Conservation (phyloP, 805 yeast genomes). For the Danielia oregonensis region DNA sequence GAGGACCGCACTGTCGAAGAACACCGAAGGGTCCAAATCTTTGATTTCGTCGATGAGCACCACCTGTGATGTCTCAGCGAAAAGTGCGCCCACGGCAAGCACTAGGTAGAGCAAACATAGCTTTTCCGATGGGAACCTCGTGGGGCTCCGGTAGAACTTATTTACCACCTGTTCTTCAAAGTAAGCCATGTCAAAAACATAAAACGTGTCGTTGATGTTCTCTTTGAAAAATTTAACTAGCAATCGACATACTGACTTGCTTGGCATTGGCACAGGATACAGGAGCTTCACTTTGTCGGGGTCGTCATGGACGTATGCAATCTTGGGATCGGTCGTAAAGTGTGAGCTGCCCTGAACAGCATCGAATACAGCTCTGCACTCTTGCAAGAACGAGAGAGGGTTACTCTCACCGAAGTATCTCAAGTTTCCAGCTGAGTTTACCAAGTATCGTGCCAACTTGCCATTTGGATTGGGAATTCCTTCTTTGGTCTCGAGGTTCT, state of each 20-base stretch:
- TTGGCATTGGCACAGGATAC: conserved; percentile 11
- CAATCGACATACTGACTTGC: conserved; percentile 2
- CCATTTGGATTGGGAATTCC: conserved; percentile 9
- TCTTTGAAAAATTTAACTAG: conserved; percentile 26
- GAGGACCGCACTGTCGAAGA: conserved; percentile 34
- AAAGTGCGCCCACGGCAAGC: conserved; percentile 40
- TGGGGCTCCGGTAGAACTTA: conserved; percentile 28
- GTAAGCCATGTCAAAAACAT: conserved; percentile 34
- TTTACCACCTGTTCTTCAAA: conserved; percentile 25
- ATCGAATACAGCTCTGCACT: conserved; percentile 35
- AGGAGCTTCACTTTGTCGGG: conserved; percentile 22
- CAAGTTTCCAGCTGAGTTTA: conserved; percentile 32
- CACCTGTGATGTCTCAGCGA: conserved; percentile 26
- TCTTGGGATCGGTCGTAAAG: conserved; percentile 37
- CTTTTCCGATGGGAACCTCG: conserved; percentile 19
- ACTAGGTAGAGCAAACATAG: conserved; percentile 36
- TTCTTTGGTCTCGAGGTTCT: conserved; percentile 1
- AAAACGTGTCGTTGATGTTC: conserved; percentile 38
- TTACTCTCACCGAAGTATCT: conserved; percentile 42
- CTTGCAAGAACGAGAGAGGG: conserved; percentile 38
- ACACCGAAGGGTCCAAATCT: conserved; percentile 15
- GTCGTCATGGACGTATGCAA: conserved; percentile 33
- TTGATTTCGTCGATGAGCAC: conserved; percentile 4
- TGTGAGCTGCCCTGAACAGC: conserved; percentile 27
- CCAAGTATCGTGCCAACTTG: conserved; percentile 24